These are phyloP conservation scores for Kurtzmaniella natalensis DNA, from an alignment of 1,139 yeast species.

Conservation along the genomic window DNA sequence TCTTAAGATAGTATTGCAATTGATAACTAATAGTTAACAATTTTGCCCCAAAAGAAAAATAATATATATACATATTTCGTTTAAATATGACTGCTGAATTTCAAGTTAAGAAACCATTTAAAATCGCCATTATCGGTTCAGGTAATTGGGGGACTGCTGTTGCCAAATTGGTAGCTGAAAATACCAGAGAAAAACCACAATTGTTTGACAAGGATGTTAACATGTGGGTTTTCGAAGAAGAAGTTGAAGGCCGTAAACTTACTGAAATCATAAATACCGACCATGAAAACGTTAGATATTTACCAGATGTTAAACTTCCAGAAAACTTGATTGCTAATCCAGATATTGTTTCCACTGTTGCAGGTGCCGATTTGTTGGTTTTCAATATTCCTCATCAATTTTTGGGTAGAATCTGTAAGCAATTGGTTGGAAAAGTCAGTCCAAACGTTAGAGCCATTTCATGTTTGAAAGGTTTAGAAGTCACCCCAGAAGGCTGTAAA, in stretches of 20 bases:
- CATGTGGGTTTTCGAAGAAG: constrained; percentile 95
- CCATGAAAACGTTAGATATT: constrained; percentile 86
- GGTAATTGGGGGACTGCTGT: constrained; percentile 96
- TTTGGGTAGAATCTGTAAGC: constrained; percentile 65
- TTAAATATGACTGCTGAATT: constrained; percentile 29
- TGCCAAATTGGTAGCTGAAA: constrained; percentile 90
- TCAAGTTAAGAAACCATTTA: constrained; percentile 40
- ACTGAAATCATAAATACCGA: constrained; percentile 82
- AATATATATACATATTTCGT: background rate
- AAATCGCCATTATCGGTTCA: constrained; percentile 64
- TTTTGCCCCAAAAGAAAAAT: no score
- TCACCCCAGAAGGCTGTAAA: constrained; percentile 73
- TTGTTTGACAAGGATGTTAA: constrained; percentile 65
- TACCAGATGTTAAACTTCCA: constrained; percentile 80
- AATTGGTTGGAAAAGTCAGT: constrained; percentile 69
- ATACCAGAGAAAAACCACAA: constrained; percentile 62
- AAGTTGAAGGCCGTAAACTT: constrained; percentile 62
- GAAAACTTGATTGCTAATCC: constrained; percentile 81
- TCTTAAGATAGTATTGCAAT: no score
- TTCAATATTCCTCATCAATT: constrained; percentile 96
- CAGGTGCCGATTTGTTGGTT: constrained; percentile 75
- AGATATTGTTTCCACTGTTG: constrained; percentile 65
- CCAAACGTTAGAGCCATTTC: constrained; percentile 79
- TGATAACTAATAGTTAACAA: no score
- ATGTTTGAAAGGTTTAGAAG: constrained; percentile 90